A percentile compares a stretch with the other conserved stretches of the same genome.
These are phyloP conservation scores for Reticulascus tulasneorum DNA, from an alignment of 2,329 filamentous ascomycete species.

Conservation along the genomic window DNA sequence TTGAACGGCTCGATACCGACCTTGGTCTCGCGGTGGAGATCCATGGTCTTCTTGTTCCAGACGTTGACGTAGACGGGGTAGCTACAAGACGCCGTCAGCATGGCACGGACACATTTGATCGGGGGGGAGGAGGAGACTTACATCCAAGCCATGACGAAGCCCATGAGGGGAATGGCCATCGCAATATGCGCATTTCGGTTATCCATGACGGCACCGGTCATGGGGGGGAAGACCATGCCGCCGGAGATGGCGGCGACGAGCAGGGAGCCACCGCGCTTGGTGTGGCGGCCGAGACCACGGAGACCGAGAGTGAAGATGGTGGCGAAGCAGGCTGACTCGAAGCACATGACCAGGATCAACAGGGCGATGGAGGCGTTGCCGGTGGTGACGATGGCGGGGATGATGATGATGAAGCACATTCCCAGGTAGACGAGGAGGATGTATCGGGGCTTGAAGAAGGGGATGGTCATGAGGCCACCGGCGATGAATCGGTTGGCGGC, in stretches of 20 bases:
- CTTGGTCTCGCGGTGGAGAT: conserved; percentile 1
- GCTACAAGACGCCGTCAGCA: no score
- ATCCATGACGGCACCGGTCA: conserved; percentile 46
- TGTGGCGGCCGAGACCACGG: conserved; percentile 63
- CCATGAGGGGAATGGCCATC: conserved; percentile 43
- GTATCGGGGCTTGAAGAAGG: conserved; percentile 19
- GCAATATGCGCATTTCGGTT: conserved; percentile 33
- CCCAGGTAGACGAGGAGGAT: conserved; percentile 40
- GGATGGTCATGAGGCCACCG: conserved; percentile 40
- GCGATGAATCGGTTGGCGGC: conserved; percentile 56
- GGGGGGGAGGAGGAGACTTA: no score
- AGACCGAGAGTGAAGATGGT: conserved; percentile 57
- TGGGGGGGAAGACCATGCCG: conserved; percentile 51
- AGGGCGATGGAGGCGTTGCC: conserved; percentile 51
- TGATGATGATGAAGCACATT: conserved; percentile 51
- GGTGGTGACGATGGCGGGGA: conserved; percentile 39
- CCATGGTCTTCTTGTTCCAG: conserved; percentile 1
- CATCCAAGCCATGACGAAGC: conserved; percentile 38
- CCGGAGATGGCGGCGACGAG: conserved; percentile 53
- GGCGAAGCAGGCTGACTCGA: conserved; percentile 55
- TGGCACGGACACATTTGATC: no score
- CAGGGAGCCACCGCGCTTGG: conserved; percentile 68
- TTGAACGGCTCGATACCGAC: background rate
- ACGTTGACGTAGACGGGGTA: conserved; percentile 2
- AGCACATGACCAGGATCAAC: conserved; percentile 52